These are phyloP conservation scores for Huiozyma naganishii DNA, from an alignment of 805 yeast species.

Conservation along the genomic window DNA sequence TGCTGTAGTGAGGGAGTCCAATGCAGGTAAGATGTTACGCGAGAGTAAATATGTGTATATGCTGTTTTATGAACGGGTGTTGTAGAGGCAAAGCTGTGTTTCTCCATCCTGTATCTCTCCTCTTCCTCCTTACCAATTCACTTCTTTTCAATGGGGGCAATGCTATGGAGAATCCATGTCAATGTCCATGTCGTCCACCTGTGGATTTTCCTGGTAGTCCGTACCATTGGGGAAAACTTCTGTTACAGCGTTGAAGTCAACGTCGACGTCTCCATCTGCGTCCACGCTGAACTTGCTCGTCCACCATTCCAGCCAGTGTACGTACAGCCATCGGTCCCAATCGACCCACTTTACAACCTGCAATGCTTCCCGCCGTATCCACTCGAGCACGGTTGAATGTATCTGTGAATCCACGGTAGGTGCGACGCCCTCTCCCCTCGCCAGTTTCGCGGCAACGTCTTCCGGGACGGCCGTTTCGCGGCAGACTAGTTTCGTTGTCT, in stretches of 20 bases:
- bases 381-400: slow-evolving; percentile 17
- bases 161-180: slow-evolving; percentile 6
- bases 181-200: slow-evolving; percentile 8
- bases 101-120: too few species aligned
- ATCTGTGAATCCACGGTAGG: slow-evolving; percentile 6
- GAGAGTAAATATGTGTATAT: slow-evolving; percentile 76
- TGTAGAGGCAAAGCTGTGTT: too few species aligned
- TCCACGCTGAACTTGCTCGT: not conserved
- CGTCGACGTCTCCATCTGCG: slow-evolving; percentile 8
- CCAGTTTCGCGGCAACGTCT: slow-evolving; percentile 3
- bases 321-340: slow-evolving; percentile 1
- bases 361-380: slow-evolving; percentile 17
- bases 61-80: slow-evolving; percentile 55
- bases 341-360: slow-evolving; percentile 24
- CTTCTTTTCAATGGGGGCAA: not conserved
- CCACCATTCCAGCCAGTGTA: not conserved
- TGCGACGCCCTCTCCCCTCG: not conserved
- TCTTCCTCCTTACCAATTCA: too few species aligned
- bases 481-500: not conserved
- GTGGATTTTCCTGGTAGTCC: not conserved
- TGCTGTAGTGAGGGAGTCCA: slow-evolving; percentile 52
- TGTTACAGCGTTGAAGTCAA: slow-evolving; percentile 1
- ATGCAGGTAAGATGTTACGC: slow-evolving; percentile 43
- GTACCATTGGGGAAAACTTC: not conserved
- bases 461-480: slow-evolving; percentile 1